phyloP scores from a whole-genome alignment of 208 protist species.

The Crithidia bombi region DNA sequence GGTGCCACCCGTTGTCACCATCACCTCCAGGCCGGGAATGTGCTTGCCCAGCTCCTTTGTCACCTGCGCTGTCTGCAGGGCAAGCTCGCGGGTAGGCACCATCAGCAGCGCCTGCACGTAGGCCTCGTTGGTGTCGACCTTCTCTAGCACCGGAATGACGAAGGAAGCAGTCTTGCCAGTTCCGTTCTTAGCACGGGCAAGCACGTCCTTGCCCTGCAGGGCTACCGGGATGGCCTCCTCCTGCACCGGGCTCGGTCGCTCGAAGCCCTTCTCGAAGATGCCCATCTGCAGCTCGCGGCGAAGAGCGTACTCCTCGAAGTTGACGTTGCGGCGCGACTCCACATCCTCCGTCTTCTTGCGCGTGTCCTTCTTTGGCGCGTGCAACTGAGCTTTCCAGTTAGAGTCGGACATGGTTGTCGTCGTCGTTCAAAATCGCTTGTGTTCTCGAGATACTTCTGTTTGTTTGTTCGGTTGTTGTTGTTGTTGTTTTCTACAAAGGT shows the following conservation, averaged over 20 bases:
- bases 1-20: conserved; percentile 98
- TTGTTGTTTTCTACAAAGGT: conserved; percentile 4
- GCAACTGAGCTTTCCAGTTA: conserved; percentile 88
- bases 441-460: conserved; percentile 17
- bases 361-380: conserved; percentile 73
- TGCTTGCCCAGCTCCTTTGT: conserved; percentile 98
- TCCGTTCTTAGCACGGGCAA: conserved; percentile 99
- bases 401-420: conserved; percentile 59
- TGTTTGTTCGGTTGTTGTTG: conserved; percentile 8
- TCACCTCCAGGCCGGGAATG: conserved; percentile 94
- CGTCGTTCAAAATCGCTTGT: conserved; percentile 13
- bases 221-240: conserved; percentile 98
- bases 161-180: conserved; percentile 99
- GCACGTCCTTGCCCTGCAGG: conserved; percentile 96
- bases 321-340: conserved; percentile 96
- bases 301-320: conserved; percentile 98
- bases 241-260: conserved; percentile 98
- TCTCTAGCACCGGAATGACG: conserved; percentile 98
- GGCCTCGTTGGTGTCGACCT: conserved; percentile 91
- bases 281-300: conserved; percentile 99
- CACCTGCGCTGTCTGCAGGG: conserved; percentile 98
- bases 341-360: conserved; percentile 98
- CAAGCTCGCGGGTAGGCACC: conserved; percentile 98
- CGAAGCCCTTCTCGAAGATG: conserved; percentile 99
- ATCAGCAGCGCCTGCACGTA: conserved; percentile 98